Percentiles rank a stretch among this genome's conserved stretches.
These are phyloP conservation scores for Dacryopinax primogenitus DNA, from an alignment of 768 basidiomycete species.

Conservation along the genomic window DNA sequence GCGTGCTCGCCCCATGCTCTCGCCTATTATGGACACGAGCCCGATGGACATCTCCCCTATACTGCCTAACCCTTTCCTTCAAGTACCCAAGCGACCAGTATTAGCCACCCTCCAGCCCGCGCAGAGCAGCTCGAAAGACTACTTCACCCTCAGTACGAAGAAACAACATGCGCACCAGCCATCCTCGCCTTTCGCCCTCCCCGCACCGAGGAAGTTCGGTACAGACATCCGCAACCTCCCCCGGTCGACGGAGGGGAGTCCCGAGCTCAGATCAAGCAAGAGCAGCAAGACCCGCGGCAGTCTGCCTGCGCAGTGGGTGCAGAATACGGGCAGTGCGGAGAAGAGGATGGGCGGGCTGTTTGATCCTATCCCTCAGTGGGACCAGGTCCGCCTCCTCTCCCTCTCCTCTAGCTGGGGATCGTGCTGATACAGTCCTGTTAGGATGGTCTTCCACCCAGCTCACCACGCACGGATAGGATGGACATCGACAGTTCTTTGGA, in stretches of 20 bases:
- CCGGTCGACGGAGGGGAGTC: not conserved
- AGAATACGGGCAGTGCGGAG: not conserved
- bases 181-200: not conserved
- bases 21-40: not conserved
- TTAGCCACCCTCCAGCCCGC: conserved; percentile 24
- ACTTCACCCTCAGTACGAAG: not conserved
- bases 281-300: not conserved
- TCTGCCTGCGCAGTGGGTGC: not conserved
- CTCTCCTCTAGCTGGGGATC: not conserved
- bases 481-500: not conserved
- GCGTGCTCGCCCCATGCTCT: conserved; percentile 36
- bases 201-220: not conserved
- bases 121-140: conserved; percentile 34
- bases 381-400: not conserved
- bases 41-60: conserved; percentile 72
- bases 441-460: not conserved
- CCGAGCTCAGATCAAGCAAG: not conserved
- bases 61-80: conserved; percentile 25
- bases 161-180: conserved; percentile 6
- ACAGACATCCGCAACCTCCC: not conserved
- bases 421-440: not conserved
- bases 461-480: not conserved
- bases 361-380: not conserved
- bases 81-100: conserved; percentile 17
- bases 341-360: not conserved